Evolutionary conservation across 768 basidiomycete genomes (phyloP), one percentile per base, ranked within the genome.

Genomic region (Agrocybe pediades): DNA sequence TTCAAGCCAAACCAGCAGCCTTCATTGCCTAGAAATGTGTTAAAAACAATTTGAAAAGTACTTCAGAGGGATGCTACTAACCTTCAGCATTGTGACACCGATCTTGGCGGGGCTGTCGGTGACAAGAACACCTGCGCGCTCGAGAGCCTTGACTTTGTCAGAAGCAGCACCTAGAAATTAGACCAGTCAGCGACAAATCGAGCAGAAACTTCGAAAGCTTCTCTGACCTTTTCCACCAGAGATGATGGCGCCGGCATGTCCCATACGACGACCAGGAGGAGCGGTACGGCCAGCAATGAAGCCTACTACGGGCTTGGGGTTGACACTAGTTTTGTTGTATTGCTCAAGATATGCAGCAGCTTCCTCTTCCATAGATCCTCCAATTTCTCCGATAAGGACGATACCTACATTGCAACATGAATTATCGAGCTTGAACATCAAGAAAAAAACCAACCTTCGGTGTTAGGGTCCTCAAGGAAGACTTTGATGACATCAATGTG

Each of bases 251-350:
- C 97, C 97, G 53, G 95, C 95, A 67, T 98, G 95, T 43, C 95
- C 94, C 95, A 98, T 99, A 62, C 97, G 88, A 65, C 97, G 81
- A 36, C 97, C 97, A 33, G 97, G 97, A 49, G 97, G 97, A 40
- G 97, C 97, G 52, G 97, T 98, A 54, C 92, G 88, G 46, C 97
- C 97, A 52, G 97, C 97, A 65, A 99, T 98, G 74, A 99, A 99
- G 33, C 90, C 92, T 51, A 99, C 93, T 29, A 98, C 94, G 45
- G 97, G 97, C 74, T 99, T 99, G 53, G 92, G 92, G 60, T 86
- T 78, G 51, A 72, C 72, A 49, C 90, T 83, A 23, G 88, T 93
- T 75, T 92, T 91, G 80, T 99, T 99, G 78, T 91, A 88, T 71
- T 83, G 80, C 68, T 91, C 90, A 51, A 99, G 78, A 74, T 96